phyloP scores from a whole-genome alignment of 2,329 filamentous ascomycete genomes.

The Colletotrichum australisinense region DNA sequence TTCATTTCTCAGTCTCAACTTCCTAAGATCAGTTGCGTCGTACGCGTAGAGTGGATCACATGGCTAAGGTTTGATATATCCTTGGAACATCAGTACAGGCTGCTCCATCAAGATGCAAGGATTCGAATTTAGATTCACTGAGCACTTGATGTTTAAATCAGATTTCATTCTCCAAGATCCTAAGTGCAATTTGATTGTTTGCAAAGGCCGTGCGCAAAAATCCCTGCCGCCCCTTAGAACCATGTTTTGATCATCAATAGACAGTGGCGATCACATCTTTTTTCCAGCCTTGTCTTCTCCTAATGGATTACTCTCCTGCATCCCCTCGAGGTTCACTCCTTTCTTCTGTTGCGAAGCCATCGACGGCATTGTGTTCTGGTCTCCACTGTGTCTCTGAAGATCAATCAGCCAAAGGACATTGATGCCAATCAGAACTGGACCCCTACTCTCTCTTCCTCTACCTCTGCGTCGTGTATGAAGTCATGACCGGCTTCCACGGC shows the following conservation, averaged over 20 bases:
- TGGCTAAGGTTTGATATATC: no score
- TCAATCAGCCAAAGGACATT: neutral
- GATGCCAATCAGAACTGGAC: neutral
- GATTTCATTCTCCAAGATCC: neutral
- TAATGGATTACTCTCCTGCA: neutral
- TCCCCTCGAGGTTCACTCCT: slow-evolving; percentile 3
- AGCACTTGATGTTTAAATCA: no score
- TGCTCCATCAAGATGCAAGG: no score
- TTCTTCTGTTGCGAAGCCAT: slow-evolving; percentile 22
- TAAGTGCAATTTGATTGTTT: neutral
- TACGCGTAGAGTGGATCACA: no score
- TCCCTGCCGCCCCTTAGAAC: neutral
- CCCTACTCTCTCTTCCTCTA: slow-evolving; percentile 45
- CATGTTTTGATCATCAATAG: no score
- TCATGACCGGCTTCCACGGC: slow-evolving; percentile 46
- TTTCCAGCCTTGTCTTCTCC: slow-evolving; percentile 9
- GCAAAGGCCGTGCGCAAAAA: neutral
- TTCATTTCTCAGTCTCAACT: no score
- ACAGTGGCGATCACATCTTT: neutral
- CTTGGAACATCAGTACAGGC: no score
- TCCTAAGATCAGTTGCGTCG: no score
- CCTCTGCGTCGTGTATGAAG: slow-evolving; percentile 48
- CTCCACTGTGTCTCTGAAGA: slow-evolving; percentile 23
- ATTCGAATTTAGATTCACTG: no score
- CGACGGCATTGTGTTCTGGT: slow-evolving; percentile 13